Conservation (phyloP, 306 rosid species). For the Carpinus viminea region DNA sequence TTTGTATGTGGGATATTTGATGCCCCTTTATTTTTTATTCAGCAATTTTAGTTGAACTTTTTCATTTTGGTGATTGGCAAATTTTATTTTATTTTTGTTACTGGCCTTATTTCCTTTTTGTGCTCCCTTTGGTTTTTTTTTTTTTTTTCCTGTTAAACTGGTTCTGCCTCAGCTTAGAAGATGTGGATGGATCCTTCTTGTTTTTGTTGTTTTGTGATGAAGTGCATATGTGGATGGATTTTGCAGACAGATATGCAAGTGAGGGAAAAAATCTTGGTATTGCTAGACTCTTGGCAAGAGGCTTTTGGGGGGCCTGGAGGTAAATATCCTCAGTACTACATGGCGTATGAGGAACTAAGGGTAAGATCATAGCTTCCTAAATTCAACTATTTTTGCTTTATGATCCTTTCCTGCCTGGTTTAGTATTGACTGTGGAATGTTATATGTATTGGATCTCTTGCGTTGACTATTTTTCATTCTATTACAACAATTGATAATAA, state of each 20-base stretch:
- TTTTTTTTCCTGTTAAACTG: background rate
- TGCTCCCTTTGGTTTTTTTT: background rate
- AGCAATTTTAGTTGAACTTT: background rate
- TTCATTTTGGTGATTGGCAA: background rate
- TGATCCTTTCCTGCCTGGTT: conserved; percentile 20
- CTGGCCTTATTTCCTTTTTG: background rate
- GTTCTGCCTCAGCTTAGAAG: background rate
- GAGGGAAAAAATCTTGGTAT: conserved; percentile 77
- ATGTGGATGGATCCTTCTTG: background rate
- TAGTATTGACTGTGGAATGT: background rate
- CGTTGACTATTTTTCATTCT: background rate
- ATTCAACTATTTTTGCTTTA: conserved; percentile 15
- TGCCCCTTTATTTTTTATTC: background rate
- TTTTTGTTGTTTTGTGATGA: background rate
- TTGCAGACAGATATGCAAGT: conserved; percentile 91
- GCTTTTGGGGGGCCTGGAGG: conserved; percentile 95
- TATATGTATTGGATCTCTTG: background rate
- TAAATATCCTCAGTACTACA: conserved; percentile 84
- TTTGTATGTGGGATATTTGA: background rate
- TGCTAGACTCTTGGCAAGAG: conserved; percentile 94
- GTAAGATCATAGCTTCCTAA: conserved; percentile 37
- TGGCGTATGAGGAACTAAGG: conserved; percentile 86
- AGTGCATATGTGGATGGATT: conserved; percentile 21
- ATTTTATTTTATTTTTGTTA: background rate
- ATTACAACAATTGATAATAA: background rate